Conservation (phyloP, 495 filamentous ascomycete species). For the Daldinia childiae region DNA sequence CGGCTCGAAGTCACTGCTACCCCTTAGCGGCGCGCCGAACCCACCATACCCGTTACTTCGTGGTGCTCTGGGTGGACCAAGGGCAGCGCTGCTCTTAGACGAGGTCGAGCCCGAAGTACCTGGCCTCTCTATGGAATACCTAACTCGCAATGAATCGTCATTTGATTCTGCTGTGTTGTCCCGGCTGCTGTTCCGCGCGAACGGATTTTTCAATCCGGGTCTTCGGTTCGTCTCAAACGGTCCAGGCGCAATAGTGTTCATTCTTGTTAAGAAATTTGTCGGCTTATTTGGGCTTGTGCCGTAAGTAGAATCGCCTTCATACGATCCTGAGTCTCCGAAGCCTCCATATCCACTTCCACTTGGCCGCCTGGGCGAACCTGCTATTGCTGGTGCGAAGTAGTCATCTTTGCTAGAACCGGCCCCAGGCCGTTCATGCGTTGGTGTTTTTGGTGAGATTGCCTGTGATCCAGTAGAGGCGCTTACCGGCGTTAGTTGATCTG, state of each 20-base stretch:
- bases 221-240: slow-evolving; percentile 65
- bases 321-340: slow-evolving; percentile 62
- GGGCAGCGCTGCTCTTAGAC: slow-evolving; percentile 50
- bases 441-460: slow-evolving; percentile 66
- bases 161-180: slow-evolving; percentile 35
- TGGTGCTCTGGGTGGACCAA: slow-evolving; percentile 50
- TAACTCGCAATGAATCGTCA: slow-evolving; percentile 39
- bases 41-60: slow-evolving; percentile 62
- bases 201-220: slow-evolving; percentile 38
- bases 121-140: slow-evolving; percentile 47
- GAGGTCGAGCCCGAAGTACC: slow-evolving; percentile 55
- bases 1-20: slow-evolving; percentile 46
- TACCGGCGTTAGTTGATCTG: slow-evolving; percentile 68
- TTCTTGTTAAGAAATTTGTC: slow-evolving; percentile 63
- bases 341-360: slow-evolving; percentile 54
- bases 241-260: slow-evolving; percentile 73
- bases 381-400: slow-evolving; percentile 50
- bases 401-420: slow-evolving; percentile 49
- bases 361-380: slow-evolving; percentile 50
- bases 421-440: slow-evolving; percentile 49
- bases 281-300: slow-evolving; percentile 54
- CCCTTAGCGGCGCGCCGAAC: slow-evolving; percentile 53
- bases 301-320: slow-evolving; percentile 50
- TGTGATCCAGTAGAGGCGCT: slow-evolving; percentile 67
- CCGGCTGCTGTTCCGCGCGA: slow-evolving; percentile 37